These are phyloP conservation scores for Rubus parviflorus DNA, from an alignment of 306 rosid species.

Conservation along the genomic window DNA sequence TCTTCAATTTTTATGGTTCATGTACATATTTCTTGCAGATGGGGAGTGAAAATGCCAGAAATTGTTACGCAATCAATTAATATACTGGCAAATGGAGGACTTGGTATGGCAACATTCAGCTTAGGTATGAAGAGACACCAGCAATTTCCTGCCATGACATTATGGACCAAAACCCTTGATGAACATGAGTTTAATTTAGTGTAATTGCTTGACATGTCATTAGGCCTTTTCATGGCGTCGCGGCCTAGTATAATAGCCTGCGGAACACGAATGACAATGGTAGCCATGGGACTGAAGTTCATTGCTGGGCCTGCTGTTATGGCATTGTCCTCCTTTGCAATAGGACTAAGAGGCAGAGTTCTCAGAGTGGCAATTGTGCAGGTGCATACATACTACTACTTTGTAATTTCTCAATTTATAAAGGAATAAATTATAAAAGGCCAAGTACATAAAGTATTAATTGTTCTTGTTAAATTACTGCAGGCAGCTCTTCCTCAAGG, in stretches of 20 bases:
- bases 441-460: background rate
- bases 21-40: conserved; percentile 42
- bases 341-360: conserved; percentile 57
- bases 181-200: background rate
- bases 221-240: conserved; percentile 81
- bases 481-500: conserved; percentile 99
- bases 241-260: conserved; percentile 63
- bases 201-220: conserved; percentile 10
- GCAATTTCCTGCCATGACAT: background rate
- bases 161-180: background rate
- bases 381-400: conserved; percentile 32
- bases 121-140: conserved; percentile 57
- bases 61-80: conserved; percentile 57
- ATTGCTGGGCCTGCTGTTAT: conserved; percentile 78
- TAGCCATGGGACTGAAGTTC: conserved; percentile 78
- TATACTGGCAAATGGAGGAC: conserved; percentile 75
- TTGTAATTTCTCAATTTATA: background rate
- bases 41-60: conserved; percentile 76
- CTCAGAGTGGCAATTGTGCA: conserved; percentile 80
- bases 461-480: conserved; percentile 16
- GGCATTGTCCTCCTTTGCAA: conserved; percentile 63
- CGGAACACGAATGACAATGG: conserved; percentile 55
- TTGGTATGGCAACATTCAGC: conserved; percentile 99
- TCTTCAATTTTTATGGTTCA: background rate
- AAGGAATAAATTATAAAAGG: background rate